Evolutionary conservation across 768 basidiomycete genomes (phyloP), one percentile per base, ranked within the genome.

Genomic region (Tylopilus rubrobrunneus): DNA sequence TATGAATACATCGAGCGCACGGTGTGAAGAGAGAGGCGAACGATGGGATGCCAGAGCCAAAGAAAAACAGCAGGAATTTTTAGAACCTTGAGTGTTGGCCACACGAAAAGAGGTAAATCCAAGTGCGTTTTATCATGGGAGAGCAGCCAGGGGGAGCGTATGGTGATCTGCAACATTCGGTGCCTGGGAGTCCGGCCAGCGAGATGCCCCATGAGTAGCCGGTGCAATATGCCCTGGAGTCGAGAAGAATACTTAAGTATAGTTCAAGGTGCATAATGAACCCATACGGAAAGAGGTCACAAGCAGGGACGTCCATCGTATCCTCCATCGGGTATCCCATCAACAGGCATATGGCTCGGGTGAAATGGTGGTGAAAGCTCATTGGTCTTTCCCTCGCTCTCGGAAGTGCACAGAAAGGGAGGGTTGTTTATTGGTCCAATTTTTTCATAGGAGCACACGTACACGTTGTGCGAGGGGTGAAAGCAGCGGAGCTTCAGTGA

Each of bases 11-110:
- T 65, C 51, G 47, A 69, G 70, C 67, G 51, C 73, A 74, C 10
- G 70, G 72, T 44, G 72, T 70, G 61, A 74, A 73, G 60, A 68
- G 66, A 1, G 72, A 64, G 23, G 44, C 43, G 31, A 74, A 67
- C 9, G 71, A 53, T n/a, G 69, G 71, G 25, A 71, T 54, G n/a
- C 60, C 69, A 29, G 65, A 68, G 4, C 67, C 69, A n/a, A 71
- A 33, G 52, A 66, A 71, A 7, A 73, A 60, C 7, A 63, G 49
- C 14, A 62, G 47, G 25, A 37, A 45, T 45, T 37, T 40, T 51
- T 7, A 33, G 43, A 36, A 37, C 43, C 25, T 7, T 44, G 42
- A 36, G 36, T 34, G 33, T 8, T 64, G 68, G 19, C 19, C 19
- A 41, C 66, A 69, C 69, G 45, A 41, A 19, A 19, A 31, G 25